Conservation (phyloP, 1,284 basidiomycete genomes). For the Fistulinella cinereoalba region DNA sequence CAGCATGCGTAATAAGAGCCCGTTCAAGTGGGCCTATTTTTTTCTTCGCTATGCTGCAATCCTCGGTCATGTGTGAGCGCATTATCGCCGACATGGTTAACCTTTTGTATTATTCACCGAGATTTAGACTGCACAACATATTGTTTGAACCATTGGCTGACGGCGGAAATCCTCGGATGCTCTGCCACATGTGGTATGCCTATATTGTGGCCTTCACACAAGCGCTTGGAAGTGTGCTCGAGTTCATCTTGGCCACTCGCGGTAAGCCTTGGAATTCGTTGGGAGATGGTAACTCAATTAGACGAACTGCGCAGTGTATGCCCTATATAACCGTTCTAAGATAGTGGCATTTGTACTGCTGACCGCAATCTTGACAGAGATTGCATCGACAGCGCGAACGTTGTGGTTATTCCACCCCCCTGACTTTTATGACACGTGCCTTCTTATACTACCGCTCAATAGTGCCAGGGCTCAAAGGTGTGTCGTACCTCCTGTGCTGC, state of each 20-base stretch:
- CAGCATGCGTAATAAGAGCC: conserved; percentile 19
- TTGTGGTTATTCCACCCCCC: conserved; percentile 2
- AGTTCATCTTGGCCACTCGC: conserved; percentile 20
- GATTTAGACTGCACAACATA: conserved; percentile 13
- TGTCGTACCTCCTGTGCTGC: neutral
- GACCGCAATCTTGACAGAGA: conserved; percentile 14
- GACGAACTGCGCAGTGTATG: conserved; percentile 14
- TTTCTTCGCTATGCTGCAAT: conserved; percentile 20
- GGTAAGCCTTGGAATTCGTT: conserved; percentile 10
- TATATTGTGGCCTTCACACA: conserved; percentile 11
- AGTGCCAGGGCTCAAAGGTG: conserved; percentile 8
- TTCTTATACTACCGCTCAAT: conserved; percentile 5
- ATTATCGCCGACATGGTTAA: neutral
- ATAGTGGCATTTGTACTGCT: conserved; percentile 10
- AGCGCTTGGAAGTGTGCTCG: conserved; percentile 10
- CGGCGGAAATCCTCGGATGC: conserved; percentile 8
- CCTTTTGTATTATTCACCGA: neutral
- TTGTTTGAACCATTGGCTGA: conserved; percentile 11
- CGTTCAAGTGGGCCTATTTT: conserved; percentile 25
- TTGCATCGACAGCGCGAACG: conserved; percentile 1
- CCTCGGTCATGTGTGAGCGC: conserved; percentile 15
- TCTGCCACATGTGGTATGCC: conserved; percentile 15
- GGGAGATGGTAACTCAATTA: neutral
- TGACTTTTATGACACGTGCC: conserved; percentile 8
- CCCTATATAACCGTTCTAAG: conserved; percentile 21